Conservation (phyloP, 1,139 yeast genomes). For the Kluyveromyces marxianus region DNA sequence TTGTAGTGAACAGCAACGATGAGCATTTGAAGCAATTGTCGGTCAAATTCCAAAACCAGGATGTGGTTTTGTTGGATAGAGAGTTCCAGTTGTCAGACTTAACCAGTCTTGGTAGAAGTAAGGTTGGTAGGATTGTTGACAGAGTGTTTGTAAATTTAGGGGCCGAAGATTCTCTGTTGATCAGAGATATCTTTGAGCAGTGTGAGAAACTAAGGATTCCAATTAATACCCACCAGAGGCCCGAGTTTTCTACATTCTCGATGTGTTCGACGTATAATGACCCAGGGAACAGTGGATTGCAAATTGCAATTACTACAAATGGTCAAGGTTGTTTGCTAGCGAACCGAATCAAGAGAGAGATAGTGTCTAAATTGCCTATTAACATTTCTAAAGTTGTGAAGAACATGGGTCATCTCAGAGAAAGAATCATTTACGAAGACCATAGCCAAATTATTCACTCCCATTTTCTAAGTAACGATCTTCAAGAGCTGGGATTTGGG, state of each 20-base stretch:
- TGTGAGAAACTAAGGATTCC: conserved; percentile 69
- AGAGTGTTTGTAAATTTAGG: conserved; percentile 59
- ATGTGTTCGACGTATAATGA: conserved; percentile 62
- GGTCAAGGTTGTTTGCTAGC: conserved; percentile 91
- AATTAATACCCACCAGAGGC: conserved; percentile 67
- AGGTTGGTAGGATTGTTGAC: conserved; percentile 62
- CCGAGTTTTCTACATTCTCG: conserved; percentile 68
- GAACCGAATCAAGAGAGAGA: conserved; percentile 67
- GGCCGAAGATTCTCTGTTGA: conserved; percentile 22
- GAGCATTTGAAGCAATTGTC: conserved; percentile 12
- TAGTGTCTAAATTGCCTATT: conserved; percentile 56
- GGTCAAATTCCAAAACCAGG: conserved; percentile 17
- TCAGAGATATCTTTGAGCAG: conserved; percentile 36
- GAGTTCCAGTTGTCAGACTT: conserved; percentile 40
- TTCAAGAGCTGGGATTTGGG: conserved; percentile 36
- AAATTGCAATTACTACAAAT: conserved; percentile 75
- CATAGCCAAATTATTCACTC: conserved; percentile 18
- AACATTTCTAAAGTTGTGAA: conserved; percentile 64
- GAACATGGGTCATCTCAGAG: conserved; percentile 61
- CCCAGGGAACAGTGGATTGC: conserved; percentile 56
- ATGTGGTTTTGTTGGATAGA: conserved; percentile 32
- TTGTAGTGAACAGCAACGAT: conserved; percentile 35
- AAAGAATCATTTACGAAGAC: conserved; percentile 50
- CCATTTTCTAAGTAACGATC: conserved; percentile 14
- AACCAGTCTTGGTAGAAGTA: conserved; percentile 50